Evolutionary conservation across 108 stramenopile species (phyloP), one percentile per base, ranked within the genome.

Genomic region (Cyclotella kingstonii): DNA sequence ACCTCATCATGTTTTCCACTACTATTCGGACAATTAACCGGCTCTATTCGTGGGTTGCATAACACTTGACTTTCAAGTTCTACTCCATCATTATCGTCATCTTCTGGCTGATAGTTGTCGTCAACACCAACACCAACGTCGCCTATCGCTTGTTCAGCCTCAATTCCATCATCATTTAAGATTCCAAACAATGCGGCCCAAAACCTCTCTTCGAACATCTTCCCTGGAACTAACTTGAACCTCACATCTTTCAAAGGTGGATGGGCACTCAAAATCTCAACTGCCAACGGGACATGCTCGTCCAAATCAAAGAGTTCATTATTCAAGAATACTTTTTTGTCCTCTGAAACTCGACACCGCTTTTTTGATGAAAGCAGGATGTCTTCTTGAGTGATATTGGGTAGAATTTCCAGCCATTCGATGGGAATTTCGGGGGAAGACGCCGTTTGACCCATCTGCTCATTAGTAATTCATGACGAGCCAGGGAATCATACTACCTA

Each of bases 181-280:
- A 64, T 40, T 1, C 63, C 63, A 52, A 76, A 76, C 0, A 76
- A 8, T 4, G 39, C 61, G 11, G 62, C 74, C 74, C 74, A 76
- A 59, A 64, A 76, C 26, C 34, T 38, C 46, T 70, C 69, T 52
- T 76, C 74, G 27, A 35, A 57, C 53, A 76, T 34, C 29, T 21
- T 45, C 1, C 69, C 60, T 54, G 74, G 74, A 5, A 76, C 74
- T 12, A 76, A 34, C 36, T 66, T 76, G 41, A 76, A 76, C 27
- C 74, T 47, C 1, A 76, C 52, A 47, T 73, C 72, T 30, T 65
- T 73, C 5, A 73, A 25, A 30, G 59, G 72, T 10, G 72, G 72
- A 14, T 59, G 43, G 51, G 51, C 63, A 15, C 57, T 33, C 12
- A 73, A 30, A 65, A 73, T 65, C 29, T 55, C 72, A 41, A 73